Evolutionary conservation across 441 rosid genomes (phyloP).

Genomic region (Adansonia madagascariensis): DNA sequence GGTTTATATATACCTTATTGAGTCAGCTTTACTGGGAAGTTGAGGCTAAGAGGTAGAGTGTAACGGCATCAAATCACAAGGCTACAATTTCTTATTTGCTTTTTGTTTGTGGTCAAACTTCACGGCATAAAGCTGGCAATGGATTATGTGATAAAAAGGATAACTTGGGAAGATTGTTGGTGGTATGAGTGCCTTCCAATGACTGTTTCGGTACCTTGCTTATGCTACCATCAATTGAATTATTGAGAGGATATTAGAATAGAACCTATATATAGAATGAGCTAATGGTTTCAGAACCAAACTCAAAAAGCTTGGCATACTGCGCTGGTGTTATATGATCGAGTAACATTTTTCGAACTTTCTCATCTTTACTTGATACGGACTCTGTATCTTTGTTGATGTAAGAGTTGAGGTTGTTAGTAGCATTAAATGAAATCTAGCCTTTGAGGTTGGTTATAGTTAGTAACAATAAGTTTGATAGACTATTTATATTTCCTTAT

Average conservation of each 20-base stretch:
- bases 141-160: neutral
- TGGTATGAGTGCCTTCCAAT: neutral
- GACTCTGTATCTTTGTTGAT: neutral
- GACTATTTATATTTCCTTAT: neutral
- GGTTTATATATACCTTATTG: slow-evolving; percentile 13
- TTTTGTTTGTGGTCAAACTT: neutral
- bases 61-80: neutral
- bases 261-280: neutral
- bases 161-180: slow-evolving; percentile 4
- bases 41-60: neutral
- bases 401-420: neutral
- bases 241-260: neutral
- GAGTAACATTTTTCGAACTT: neutral
- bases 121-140: neutral
- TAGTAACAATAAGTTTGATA: neutral
- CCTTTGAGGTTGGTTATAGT: neutral
- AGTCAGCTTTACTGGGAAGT: neutral
- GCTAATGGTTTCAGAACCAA: neutral
- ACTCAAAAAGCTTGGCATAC: neutral
- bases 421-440: neutral
- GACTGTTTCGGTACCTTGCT: neutral
- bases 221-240: neutral
- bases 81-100: neutral
- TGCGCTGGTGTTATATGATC: neutral
- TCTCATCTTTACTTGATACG: neutral